phyloP scores from a whole-genome alignment of 331 rosid species.

The Cydonia oblonga region DNA sequence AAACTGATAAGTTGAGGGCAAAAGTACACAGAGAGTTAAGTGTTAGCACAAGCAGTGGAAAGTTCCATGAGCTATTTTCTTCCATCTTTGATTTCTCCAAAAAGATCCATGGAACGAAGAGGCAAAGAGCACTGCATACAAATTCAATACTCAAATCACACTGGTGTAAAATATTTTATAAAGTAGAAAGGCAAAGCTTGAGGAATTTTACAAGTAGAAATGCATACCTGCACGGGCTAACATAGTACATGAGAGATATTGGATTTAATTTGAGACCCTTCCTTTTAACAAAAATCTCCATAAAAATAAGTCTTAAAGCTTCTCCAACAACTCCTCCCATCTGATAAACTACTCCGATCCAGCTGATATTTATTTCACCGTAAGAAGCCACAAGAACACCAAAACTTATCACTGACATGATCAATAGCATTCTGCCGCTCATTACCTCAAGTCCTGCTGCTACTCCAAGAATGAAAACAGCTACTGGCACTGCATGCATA shows the following conservation, averaged over 20 bases:
- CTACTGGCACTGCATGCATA: conserved; percentile 84
- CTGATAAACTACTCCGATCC: conserved; percentile 97
- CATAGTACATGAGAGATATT: conserved; percentile 88
- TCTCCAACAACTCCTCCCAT: conserved; percentile 99
- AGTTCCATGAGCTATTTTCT: conserved; percentile 68
- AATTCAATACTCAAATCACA: conserved; percentile 6
- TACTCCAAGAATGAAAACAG: conserved; percentile 92
- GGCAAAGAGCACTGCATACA: conserved; percentile 81
- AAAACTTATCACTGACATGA: conserved; percentile 94
- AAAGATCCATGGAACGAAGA: conserved; percentile 90
- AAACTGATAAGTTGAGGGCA: conserved; percentile 94
- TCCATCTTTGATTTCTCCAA: conserved; percentile 87
- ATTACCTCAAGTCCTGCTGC: conserved; percentile 88
- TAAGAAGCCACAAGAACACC: conserved; percentile 95
- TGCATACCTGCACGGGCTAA: conserved; percentile 94
- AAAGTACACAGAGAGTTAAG: conserved; percentile 95
- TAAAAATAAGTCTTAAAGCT: conserved; percentile 94
- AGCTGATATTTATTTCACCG: conserved; percentile 86
- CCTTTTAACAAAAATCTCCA: conserved; percentile 95
- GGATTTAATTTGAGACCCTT: conserved; percentile 96
- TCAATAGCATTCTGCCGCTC: conserved; percentile 87
- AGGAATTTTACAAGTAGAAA: not conserved
- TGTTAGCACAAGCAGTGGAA: conserved; percentile 58
- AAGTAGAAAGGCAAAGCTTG: not conserved
- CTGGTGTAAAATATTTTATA: not conserved